A percentile compares a stretch with the other conserved stretches of the same genome.
phyloP scores from a whole-genome alignment of 192 early-diverging fungal genomes.

The Backusella morwellensis region DNA sequence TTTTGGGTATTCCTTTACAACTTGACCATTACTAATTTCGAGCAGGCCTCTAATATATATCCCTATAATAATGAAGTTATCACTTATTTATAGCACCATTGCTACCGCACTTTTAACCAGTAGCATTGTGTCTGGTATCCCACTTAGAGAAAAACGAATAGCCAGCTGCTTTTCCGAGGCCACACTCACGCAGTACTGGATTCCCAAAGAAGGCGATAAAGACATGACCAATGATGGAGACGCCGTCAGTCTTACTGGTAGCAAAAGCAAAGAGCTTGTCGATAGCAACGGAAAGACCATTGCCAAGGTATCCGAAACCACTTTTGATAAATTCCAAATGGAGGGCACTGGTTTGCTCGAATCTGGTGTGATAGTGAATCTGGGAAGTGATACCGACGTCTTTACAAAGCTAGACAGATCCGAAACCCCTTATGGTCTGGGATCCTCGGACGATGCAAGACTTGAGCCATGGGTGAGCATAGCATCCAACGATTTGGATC shows the following conservation, averaged over 20 bases:
- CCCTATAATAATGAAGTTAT: not conserved
- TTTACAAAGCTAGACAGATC: constrained; percentile 28
- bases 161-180: not conserved
- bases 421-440: constrained; percentile 25
- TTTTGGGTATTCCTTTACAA: not conserved
- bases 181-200: constrained; percentile 34
- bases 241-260: constrained; percentile 16
- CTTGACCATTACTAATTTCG: not conserved
- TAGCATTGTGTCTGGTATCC: not conserved
- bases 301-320: constrained; percentile 28
- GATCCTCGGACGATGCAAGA: constrained; percentile 7
- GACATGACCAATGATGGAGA: constrained; percentile 39
- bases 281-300: constrained; percentile 19
- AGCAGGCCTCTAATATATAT: not conserved
- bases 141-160: not conserved
- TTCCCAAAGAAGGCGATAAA: constrained; percentile 36
- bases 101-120: not conserved
- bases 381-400: not conserved
- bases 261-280: constrained; percentile 13
- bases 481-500: constrained; percentile 36
- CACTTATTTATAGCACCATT: not conserved
- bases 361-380: constrained; percentile 31
- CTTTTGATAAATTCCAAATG: constrained; percentile 40
- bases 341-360: constrained; percentile 36
- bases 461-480: constrained; percentile 38